Evolutionary conservation across 1,284 basidiomycete species (phyloP), one percentile per base, ranked within the genome.

Genomic region (Amylostereum areolatum): DNA sequence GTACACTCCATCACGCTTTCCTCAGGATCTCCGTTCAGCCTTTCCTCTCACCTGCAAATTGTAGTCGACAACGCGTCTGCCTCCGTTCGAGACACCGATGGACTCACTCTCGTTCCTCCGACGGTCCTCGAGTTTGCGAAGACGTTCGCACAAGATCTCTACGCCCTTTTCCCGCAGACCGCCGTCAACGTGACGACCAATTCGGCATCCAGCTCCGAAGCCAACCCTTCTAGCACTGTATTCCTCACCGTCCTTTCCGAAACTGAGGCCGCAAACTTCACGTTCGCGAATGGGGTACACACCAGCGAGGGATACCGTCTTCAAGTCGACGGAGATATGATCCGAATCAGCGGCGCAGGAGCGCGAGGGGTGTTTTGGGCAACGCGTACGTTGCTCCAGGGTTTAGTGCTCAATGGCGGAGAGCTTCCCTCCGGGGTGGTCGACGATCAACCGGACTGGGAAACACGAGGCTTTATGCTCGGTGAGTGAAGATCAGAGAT

Each of bases 391-490:
- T 43, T 71, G 10, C 48, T 70, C 24, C 69, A 71, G 52, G 59
- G 55, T 7, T 55, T 59, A 2, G 60, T 63, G 8, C 54, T 60
- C 34, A 57, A 55, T 18, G 53, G 41, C 3, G 53, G 62, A 27
- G 41, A 47, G 3, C 56, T 70, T 30, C 63, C 69, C 3, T 49
- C 59, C 10, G 68, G 67, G 1, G 51, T 53, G 2, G 62, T 65
- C 0, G 49, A 45, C 1, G 69, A 70, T 52, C 57, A 61, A 18
- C 69, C 69, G 1, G 68, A 66, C 7, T 71, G 68, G 67, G 62
- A 62, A 27, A 64, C 67, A 2, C 59, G 69, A 5, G 69, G 70
- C 7, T 65, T 69, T 50, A 72, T 72, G 70, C 59, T 71, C 12
- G 60, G 60, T 60, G 10, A 7, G 57, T 44, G 12, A n/a, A n/a